These are phyloP conservation scores for Ascochyta viciae-villosae DNA, from an alignment of 2,329 filamentous ascomycete species.

Conservation along the genomic window DNA sequence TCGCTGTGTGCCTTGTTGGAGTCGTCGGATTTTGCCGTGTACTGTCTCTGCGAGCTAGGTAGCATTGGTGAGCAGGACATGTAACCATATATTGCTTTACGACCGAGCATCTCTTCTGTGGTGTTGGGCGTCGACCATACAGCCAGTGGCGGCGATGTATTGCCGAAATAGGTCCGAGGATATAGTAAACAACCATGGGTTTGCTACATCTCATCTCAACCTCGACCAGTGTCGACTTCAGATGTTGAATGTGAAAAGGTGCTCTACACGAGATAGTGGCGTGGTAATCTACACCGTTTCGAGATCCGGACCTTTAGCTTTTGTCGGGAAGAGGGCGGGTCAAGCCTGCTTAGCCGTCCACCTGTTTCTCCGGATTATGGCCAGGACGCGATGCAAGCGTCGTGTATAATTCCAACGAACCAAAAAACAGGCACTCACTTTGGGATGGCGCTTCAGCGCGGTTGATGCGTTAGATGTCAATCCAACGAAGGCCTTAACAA, in stretches of 20 bases:
- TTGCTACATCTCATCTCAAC: not conserved
- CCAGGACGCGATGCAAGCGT: no score
- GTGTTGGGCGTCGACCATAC: slow-evolving; percentile 6
- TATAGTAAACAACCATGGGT: not conserved
- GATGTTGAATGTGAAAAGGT: not conserved
- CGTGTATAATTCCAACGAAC: not conserved
- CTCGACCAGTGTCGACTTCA: not conserved
- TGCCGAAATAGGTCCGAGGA: slow-evolving; percentile 5
- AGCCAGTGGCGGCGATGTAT: not conserved
- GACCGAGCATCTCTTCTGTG: not conserved
- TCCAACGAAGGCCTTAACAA: slow-evolving; percentile 70
- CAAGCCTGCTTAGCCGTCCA: not conserved
- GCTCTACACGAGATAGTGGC: not conserved
- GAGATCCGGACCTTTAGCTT: not conserved
- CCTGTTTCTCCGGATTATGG: not conserved
- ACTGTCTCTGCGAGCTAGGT: not conserved
- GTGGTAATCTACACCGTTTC: not conserved
- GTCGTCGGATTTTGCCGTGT: not conserved
- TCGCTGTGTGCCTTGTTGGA: not conserved
- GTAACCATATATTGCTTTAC: not conserved
- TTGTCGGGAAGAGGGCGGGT: not conserved
- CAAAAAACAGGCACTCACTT: slow-evolving; percentile 62
- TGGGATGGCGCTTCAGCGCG: slow-evolving; percentile 84
- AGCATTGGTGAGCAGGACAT: not conserved
- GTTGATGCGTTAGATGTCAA: slow-evolving; percentile 68